Base-by-base conservation (phyloP, 1,139 yeast genomes). In the Torulaspora globosa region DNA sequence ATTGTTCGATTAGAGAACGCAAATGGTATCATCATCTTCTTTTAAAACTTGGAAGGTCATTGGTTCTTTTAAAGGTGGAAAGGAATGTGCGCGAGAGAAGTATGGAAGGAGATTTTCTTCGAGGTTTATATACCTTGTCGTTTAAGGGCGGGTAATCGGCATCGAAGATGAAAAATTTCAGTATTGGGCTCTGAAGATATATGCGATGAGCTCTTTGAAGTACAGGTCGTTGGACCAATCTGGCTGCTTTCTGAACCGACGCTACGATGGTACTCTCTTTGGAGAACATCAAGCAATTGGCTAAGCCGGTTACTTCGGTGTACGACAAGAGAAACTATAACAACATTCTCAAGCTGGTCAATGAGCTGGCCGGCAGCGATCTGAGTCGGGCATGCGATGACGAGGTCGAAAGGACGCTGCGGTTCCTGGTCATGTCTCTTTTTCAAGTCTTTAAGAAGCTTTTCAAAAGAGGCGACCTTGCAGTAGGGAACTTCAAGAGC, bases 401-500 rank as follows among this genome's bases (percentile, higher is more conserved):
- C 8, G 45, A 44, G 18, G 40, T 39, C 5, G 64, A 57, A 39
- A 50, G 48, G n/a, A 55, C 44, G 19, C 36, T 54, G 30, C 74
- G 92, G 59, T 69, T 74, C 28, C 59, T 84, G 32, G 70, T 82
- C 0, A 62, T 80, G 15, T 70, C 77, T 1, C 59, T 86, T 23
- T 75, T 70, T 58, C 77, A 78, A 53, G 63, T 79, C 5, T 88
- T 86, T 65, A 79, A 78, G 49, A 70, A 72, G 44, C 64, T 87
- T 36, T 71, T 82, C 47, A 69, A 71, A 36, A 68, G 73, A 9
- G 77, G 78, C 2, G 70, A 73, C 42, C 66, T 87, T 48, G 64
- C 69, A 14, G 59, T 60, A 36, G 51, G 56, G 31, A 57, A 58
- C 16, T 65, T 66, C 29, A 69, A 71, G 38, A 63, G 69, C 12